Evolutionary conservation across 306 rosid species (phyloP).

Genomic region (Gastrolobium villosum): DNA sequence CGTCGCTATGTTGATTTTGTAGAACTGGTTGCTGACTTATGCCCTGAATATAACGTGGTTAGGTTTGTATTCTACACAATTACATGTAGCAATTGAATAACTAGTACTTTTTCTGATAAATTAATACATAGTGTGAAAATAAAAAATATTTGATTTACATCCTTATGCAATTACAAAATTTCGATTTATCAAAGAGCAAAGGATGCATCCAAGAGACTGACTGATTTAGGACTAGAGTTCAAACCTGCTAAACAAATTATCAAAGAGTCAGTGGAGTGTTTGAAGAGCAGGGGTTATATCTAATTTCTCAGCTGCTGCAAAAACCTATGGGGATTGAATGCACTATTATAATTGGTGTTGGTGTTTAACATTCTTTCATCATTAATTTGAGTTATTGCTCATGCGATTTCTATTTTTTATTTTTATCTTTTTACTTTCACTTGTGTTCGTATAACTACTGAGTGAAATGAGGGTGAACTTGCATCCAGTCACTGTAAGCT

Average conservation of each 20-base stretch:
- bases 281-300: constrained; percentile 64
- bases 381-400: constrained; percentile 27
- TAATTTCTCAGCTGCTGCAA: constrained; percentile 45
- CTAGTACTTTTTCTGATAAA: too few relatives aligned
- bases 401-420: background rate
- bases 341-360: constrained; percentile 43
- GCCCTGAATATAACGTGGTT: too few relatives aligned
- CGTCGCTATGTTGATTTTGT: too few relatives aligned
- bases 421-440: background rate
- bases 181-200: too few relatives aligned
- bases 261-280: constrained; percentile 78
- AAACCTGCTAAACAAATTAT: constrained; percentile 82
- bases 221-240: constrained; percentile 75
- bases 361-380: background rate
- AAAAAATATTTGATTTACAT: too few relatives aligned
- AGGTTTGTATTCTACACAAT: too few relatives aligned
- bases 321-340: constrained; percentile 10
- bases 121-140: too few relatives aligned
- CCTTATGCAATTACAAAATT: too few relatives aligned
- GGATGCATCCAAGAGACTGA: constrained; percentile 73
- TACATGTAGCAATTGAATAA: too few relatives aligned
- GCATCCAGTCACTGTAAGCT: constrained; percentile 1
- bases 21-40: too few relatives aligned
- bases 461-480: constrained; percentile 48
- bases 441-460: background rate